Base-by-base conservation (phyloP, 225 moss, liverwort and hornwort genomes). In the Pseudoscleropodium purum region DNA sequence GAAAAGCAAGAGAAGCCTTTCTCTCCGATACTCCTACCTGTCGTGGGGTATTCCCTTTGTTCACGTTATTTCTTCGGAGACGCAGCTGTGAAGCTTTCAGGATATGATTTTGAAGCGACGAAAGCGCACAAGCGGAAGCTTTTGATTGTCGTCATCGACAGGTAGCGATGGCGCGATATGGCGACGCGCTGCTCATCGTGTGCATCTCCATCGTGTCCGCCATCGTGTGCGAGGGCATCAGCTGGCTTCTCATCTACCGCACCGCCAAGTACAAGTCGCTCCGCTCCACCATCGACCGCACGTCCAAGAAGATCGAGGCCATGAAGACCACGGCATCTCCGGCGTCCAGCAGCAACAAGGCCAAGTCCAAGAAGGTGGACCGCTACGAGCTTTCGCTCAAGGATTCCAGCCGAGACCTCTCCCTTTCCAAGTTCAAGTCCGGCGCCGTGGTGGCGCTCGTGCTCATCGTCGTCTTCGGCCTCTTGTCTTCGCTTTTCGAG, bases 311-410 rank as follows among this genome's bases (percentile, higher is more conserved):
- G 91, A 88, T 99, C 88, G 99, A 99, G 94, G 90, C 89, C 82
- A 96, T 99, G 97, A 99, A 99, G 93, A 96, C 92, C 90, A 90
- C 92, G 29, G 93, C 80, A 43, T 63, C 92, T 8, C 89, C 93
- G 33, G 75, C 82, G 52, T 59, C 88, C 72, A 72, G 47, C 10
- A 94, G 92, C 7, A 94, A 93, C 82, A 97, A 96, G 91, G 95
- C 98, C 30, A 97, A 96, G 94, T 85, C 94, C 15, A 99, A 99
- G 94, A 99, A 99, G 94, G 96, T 96, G 97, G 99, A 99, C 89
- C 96, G 99, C 60, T 99, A 95, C 82, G 99, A 99, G 95, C 94
- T 94, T 52, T 95, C 97, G 29, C 90, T 99, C 51, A 99, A 99
- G 90, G 99, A 97, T 59, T 95, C 96, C 25, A 96, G 95, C 77